phyloP scores from a whole-genome alignment of 2,329 filamentous ascomycete species.

The Xylaria sp. region DNA sequence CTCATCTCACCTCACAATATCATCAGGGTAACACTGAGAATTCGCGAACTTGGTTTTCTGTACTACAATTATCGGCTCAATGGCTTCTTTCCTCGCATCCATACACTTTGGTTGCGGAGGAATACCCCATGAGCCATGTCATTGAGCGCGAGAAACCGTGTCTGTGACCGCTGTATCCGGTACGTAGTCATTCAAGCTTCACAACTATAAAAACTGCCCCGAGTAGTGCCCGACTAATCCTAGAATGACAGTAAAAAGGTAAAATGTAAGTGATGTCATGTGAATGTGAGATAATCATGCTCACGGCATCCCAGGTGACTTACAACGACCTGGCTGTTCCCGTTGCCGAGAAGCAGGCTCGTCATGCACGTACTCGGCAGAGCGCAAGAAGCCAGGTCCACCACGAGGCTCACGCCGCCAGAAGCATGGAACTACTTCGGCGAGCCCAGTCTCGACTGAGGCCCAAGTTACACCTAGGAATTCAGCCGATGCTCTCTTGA shows the following conservation, averaged over 20 bases:
- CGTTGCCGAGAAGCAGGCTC: slow-evolving; percentile 47
- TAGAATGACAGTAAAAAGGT: slow-evolving; percentile 41
- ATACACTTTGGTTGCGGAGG: neutral
- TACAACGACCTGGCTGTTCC: slow-evolving; percentile 47
- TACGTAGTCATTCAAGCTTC: slow-evolving; percentile 25
- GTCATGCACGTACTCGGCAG: slow-evolving; percentile 46
- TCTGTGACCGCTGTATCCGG: slow-evolving; percentile 46
- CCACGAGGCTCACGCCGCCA: slow-evolving; percentile 43
- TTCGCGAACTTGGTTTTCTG: neutral
- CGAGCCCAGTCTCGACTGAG: slow-evolving; percentile 19
- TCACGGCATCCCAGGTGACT: slow-evolving; percentile 44
- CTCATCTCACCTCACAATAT: neutral
- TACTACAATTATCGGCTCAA: neutral
- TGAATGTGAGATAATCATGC: slow-evolving; percentile 3
- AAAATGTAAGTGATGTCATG: slow-evolving; percentile 39
- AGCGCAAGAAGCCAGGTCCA: slow-evolving; percentile 48
- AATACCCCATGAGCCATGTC: slow-evolving; percentile 18
- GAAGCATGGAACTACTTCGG: slow-evolving; percentile 12
- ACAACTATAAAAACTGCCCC: neutral
- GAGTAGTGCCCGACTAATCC: slow-evolving; percentile 25
- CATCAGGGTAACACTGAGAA: neutral
- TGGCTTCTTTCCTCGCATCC: slow-evolving; percentile 14
- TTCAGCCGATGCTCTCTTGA: slow-evolving; percentile 8
- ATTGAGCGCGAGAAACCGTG: slow-evolving; percentile 36
- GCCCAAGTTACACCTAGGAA: neutral